Evolutionary conservation across 495 filamentous ascomycete species (phyloP).

Genomic region (Penicillium steckii): DNA sequence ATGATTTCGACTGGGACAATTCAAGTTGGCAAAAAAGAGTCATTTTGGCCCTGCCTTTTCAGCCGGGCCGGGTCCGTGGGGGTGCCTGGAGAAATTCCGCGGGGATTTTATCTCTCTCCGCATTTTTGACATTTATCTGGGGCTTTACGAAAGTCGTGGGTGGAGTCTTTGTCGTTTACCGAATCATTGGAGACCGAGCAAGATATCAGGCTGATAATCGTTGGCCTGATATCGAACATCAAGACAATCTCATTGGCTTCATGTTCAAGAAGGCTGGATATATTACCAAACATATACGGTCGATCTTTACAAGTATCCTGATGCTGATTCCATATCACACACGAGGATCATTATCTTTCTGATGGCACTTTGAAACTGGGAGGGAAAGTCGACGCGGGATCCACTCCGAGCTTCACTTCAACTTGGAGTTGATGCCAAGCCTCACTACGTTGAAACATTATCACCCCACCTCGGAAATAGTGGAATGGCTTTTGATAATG

Average conservation of each 20-base stretch:
- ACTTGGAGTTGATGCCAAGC: background rate
- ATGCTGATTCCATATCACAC: no score
- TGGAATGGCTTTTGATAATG: background rate
- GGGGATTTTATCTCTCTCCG: background rate
- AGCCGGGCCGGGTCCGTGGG: background rate
- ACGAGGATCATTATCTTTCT: no score
- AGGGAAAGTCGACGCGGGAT: conserved; percentile 5
- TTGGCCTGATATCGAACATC: background rate
- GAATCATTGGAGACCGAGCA: background rate
- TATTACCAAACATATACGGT: no score
- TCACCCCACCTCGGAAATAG: background rate
- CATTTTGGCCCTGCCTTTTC: background rate
- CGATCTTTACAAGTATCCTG: no score
- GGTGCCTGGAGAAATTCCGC: background rate
- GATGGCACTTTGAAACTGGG: background rate
- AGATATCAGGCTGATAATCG: background rate
- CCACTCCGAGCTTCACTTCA: background rate
- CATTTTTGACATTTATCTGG: background rate
- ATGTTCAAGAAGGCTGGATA: background rate
- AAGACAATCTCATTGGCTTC: background rate
- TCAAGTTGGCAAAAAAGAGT: background rate
- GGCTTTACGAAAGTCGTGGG: background rate
- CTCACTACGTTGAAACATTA: no score
- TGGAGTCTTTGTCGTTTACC: background rate
- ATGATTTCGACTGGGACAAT: background rate